Evolutionary conservation across 208 protist genomes (phyloP), one percentile per base, ranked within the genome.

Genomic region (Wallacemonas sp.): DNA sequence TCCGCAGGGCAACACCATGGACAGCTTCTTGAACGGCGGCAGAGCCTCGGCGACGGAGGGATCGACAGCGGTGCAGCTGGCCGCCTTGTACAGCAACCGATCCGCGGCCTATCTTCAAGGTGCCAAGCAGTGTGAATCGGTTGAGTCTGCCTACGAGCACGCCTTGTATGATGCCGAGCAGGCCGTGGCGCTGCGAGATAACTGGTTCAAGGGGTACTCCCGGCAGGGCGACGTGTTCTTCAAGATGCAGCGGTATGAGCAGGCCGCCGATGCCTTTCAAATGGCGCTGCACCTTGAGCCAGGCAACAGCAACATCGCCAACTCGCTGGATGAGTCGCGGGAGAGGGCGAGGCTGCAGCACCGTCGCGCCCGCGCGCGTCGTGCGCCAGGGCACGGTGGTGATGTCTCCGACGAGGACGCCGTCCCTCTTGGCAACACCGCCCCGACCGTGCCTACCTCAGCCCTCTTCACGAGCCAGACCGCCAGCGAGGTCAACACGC

Each of bases 71-170:
- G 30, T 72, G 28, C 68, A 93, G 19, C 73, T 92, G 45, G 77
- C 96, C n/a, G 81, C 93, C 8, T 71, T 98, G 28, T 87, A 95
- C 83, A 96, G 88, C 66, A 98, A 98, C 77, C 86, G 97, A 41
- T 96, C 92, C n/a, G 95, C 96, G n/a, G 80, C 86, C 19, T 95
- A 92, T 69, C 61, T 92, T 33, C 79, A 91, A 53, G 73, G 85
- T 2, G 73, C 77, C 4, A 84, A 94, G 33, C 62, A 93, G 41
- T 68, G 81, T 77, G 22, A 66, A 15, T 61, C 70, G 3, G 51
- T 77, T 44, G 76, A 82, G 19, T 44, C 51, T 38, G 77, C 82
- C 30, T 53, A 63, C 36, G 79, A 80, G 30, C 42, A 42, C 19
- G 74, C 77, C 26, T 76, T 98, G 19, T 67, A 81, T 30, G 97